Base-by-base conservation (phyloP, 2,329 filamentous ascomycete species). In the Fusarium sp. region DNA sequence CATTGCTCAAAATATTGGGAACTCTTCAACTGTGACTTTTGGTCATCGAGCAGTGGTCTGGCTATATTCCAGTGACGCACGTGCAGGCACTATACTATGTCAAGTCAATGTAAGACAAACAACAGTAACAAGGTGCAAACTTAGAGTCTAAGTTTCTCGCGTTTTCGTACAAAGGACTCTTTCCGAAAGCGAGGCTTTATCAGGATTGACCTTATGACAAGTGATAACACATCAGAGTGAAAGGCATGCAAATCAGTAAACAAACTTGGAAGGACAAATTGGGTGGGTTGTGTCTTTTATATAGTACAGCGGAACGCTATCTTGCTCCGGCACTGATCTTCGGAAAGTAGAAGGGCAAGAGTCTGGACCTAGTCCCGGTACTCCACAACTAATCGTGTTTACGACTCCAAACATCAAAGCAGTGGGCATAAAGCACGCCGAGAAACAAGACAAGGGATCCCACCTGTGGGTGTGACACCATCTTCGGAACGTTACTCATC, bases 271-370 rank as follows among this genome's bases (percentile, higher is more conserved):
- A 45, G 42, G 43, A 52, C 26, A 26, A 51, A 43, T 55, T 25
- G 60, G 62, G 67, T 43, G 56, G 44, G 41, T 28, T n/a, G 34
- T 55, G 16, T 57, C 64, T 49, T 41, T 69, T 71, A 71, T 71
- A 71, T 65, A 54, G 57, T 41, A 49, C 42, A 19, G 37, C 31
- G 56, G 48, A 46, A 61, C 43, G 53, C 12, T 16, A 25, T 45
- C 39, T 18, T 51, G 59, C 59, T 50, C 34, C 30, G 45, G n/a
- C 51, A 42, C n/a, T 21, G 37, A 11, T 56, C 41, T 52, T 46
- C 44, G 41, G 56, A 39, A 44, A 64, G 51, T 51, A 52, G 52
- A 39, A 60, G 57, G 54, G 11, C 58, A 70, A 44, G 44, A 26
- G 19, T 26, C 55, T 37, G 64, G 53, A 52, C 45, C 49, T 58